phyloP scores from a whole-genome alignment of 495 filamentous ascomycete genomes.

The Neurospora sp. region DNA sequence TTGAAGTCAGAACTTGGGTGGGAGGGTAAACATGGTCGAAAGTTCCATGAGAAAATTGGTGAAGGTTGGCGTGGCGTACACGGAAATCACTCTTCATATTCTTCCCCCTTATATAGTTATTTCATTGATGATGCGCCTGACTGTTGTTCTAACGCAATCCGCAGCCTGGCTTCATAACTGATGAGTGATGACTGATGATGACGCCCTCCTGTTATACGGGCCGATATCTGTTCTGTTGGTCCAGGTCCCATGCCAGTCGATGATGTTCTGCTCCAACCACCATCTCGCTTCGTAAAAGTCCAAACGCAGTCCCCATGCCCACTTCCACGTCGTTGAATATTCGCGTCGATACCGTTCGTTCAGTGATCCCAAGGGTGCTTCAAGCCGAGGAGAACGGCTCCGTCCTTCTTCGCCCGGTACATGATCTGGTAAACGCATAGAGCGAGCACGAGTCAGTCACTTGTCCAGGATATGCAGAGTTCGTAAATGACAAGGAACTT shows the following conservation, averaged over 20 bases:
- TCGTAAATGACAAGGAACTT: conserved; percentile 21
- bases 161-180: background rate
- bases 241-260: background rate
- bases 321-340: background rate
- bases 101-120: background rate
- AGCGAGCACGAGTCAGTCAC: background rate
- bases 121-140: background rate
- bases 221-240: background rate
- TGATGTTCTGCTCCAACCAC: background rate
- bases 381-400: conserved; percentile 77
- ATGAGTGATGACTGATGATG: background rate
- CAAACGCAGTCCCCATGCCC: background rate
- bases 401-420: conserved; percentile 93
- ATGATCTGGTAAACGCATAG: conserved; percentile 51
- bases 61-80: background rate
- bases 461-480: background rate
- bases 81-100: background rate
- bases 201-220: background rate
- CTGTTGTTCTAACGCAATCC: background rate
- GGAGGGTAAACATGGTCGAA: background rate
- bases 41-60: background rate
- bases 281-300: background rate
- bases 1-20: background rate
- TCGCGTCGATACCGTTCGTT: background rate
- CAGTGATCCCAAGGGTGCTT: conserved; percentile 99